Evolutionary conservation across 2,329 filamentous ascomycete species (phyloP), one percentile per base, ranked within the genome.

Genomic region (Exophiala alcalophila): DNA sequence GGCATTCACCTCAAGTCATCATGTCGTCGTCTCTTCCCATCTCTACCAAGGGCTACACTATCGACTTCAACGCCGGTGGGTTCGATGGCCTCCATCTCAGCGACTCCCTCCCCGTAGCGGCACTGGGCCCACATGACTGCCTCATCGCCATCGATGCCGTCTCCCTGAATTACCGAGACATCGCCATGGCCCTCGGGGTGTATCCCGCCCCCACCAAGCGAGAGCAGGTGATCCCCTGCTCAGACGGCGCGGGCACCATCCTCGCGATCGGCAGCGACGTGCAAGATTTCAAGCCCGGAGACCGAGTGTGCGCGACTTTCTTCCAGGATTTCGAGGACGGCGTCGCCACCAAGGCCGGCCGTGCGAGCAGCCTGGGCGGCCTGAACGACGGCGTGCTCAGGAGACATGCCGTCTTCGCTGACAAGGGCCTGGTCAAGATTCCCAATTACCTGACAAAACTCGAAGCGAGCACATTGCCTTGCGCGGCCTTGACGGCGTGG

Each of bases 351-450:
- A 21, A 27, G 32, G 11, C 50, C 2, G 65, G 63, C 18, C 43
- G 66, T 4, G 40, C 47, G 1, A 79, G 78, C 1, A 83, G 83
- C 2, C 74, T 89, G 1, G 86, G 86, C 40, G 84, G 83, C 34
- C 71, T 71, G 8, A 42, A 84, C 1, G 78, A 89, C 56, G 86
- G 86, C 44, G 76, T 75, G 0, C 71, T 91, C 18, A 76, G 83
- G 30, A 71, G 83, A 54, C 80, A 84, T 52, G 84, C 69, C 46
- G 75, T 78, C 8, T 88, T 85, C 60, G 71, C 77, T 46, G 81
- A 88, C 66, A 74, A 62, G 15, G 84, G 84, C 2, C 70, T 91
- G 4, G 82, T 88, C 11, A 67, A 66, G 32, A 70, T 76, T 42
- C 86, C 86, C 1, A 59, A 58, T 15, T 75, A 74, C 53, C 68